These are phyloP conservation scores for Lactarius sanguifluus DNA, from an alignment of 768 basidiomycete genomes.

Conservation along the genomic window DNA sequence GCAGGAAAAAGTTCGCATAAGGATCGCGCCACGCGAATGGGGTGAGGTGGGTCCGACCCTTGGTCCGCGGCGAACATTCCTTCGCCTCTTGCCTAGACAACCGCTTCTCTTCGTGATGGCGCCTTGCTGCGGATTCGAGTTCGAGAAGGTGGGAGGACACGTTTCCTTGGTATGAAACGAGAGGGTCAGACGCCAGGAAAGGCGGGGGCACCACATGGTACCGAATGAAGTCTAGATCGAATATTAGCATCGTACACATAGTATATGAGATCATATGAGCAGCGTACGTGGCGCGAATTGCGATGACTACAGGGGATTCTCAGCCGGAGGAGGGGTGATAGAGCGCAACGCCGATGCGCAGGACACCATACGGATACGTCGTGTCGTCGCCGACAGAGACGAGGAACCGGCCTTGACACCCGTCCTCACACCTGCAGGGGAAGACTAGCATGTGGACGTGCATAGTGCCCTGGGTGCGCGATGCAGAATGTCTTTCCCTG, in stretches of 20 bases:
- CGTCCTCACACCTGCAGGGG: conserved; percentile 1
- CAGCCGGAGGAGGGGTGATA: not conserved
- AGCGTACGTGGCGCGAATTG: not conserved
- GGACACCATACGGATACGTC: conserved; percentile 14
- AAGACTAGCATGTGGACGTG: not conserved
- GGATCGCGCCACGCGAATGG: not conserved
- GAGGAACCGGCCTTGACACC: conserved; percentile 4
- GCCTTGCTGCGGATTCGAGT: not conserved
- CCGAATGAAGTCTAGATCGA: not conserved
- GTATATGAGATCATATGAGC: not conserved
- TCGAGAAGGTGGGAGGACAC: not conserved
- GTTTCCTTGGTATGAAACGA: not conserved
- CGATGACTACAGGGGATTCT: no score
- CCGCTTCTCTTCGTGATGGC: not conserved
- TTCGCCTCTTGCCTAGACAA: not conserved
- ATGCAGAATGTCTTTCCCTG: not conserved
- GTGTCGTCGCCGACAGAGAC: conserved; percentile 6
- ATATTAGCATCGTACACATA: not conserved
- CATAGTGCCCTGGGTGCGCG: not conserved
- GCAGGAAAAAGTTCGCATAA: no score
- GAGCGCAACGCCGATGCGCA: not conserved
- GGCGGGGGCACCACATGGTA: not conserved
- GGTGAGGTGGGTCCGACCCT: not conserved
- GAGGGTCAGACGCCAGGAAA: not conserved
- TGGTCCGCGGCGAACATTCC: not conserved